Evolutionary conservation across 305 asterid genomes (phyloP).

Genomic region (Solanum aculeatissimum): DNA sequence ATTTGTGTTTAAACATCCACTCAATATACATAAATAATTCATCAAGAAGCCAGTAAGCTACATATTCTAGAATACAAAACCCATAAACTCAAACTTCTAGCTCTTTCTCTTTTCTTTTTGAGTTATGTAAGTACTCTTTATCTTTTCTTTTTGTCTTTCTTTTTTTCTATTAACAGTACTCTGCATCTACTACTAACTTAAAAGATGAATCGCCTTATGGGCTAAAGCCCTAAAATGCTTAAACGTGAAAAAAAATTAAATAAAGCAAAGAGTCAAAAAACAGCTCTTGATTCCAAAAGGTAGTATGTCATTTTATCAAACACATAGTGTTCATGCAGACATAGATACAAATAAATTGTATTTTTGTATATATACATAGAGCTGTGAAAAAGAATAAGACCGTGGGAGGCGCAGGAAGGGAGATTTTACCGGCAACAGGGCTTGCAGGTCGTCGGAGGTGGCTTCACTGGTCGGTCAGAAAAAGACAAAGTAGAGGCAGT

Average conservation of each 20-base stretch:
- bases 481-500: background rate
- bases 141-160: background rate
- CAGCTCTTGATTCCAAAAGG: background rate
- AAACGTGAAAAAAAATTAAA: background rate
- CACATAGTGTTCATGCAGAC: background rate
- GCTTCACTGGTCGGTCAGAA: background rate
- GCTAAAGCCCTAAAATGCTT: background rate
- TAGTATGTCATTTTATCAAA: background rate
- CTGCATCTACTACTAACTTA: background rate
- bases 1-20: background rate
- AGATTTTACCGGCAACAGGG: constrained; percentile 1
- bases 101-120: background rate
- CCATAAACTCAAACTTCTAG: background rate
- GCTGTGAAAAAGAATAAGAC: background rate
- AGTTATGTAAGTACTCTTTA: background rate
- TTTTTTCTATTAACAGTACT: background rate
- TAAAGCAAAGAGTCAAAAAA: background rate
- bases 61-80: background rate
- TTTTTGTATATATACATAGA: background rate
- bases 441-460: background rate
- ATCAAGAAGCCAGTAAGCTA: background rate
- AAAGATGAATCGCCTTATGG: background rate
- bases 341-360: background rate
- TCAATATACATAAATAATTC: background rate
- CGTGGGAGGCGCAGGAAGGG: background rate